Evolutionary conservation across 495 filamentous ascomycete species (phyloP), one percentile per base, ranked within the genome.

Genomic region (Aspergillus baeticus): DNA sequence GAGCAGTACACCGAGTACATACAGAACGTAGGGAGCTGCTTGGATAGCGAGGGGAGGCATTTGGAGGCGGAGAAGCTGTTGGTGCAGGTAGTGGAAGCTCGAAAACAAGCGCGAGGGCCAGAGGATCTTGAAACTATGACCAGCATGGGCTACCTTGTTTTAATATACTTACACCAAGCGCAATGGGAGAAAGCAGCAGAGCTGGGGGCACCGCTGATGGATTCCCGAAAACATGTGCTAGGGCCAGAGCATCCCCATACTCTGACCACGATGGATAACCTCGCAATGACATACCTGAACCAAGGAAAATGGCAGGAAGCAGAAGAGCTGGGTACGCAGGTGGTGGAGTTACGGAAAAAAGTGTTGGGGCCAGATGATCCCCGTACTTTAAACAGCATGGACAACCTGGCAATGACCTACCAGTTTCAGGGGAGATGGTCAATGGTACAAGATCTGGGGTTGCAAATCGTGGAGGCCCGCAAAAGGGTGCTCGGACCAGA

Each of bases 381-480:
- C 11, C 20, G 18, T 10, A 69, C 63, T 51, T 53, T 69, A 14
- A 54, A 23, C 44, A 62, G 69, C 61, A 60, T 77, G 59, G 11
- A n/a, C 36, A 65, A 64, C 38, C 58, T 73, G 10, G 67, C 65
- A 21, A 58, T 26, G 23, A 61, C 58, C 17, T 59, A 50, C 15
- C 67, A 33, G 21, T 48, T 63, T 35, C 66, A 71, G 53, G 72
- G 70, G 41, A 64, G 64, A 35, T 72, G 51, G 63, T 51, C 64
- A 29, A 63, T 76, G 34, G 72, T 72, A 14, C 66, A 73, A 43
- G 23, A 53, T 42, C 59, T 78, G 14, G 2, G n/a, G n/a, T n/a
- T n/a, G n/a, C n/a, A n/a, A n/a, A n/a, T n/a, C n/a, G n/a, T n/a
- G n/a, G n/a, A n/a, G n/a, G n/a, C n/a, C n/a, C n/a, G n/a, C n/a